phyloP scores from a whole-genome alignment of 345 rosid species.

The Citrus inodora region DNA sequence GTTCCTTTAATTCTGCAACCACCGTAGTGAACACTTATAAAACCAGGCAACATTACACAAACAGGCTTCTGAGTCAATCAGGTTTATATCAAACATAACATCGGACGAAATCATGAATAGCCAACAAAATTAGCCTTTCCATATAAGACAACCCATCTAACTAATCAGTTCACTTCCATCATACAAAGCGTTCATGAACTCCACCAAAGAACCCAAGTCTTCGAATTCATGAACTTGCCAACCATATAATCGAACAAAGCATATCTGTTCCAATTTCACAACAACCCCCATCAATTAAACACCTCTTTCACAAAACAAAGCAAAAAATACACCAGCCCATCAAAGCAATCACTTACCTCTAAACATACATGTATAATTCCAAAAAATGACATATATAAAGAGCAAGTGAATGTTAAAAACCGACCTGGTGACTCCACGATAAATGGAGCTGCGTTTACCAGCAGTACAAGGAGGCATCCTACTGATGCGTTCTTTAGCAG shows the following conservation, averaged over 20 bases:
- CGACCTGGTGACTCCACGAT: constrained; percentile 98
- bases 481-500: constrained; percentile 98
- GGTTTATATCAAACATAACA: not conserved
- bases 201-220: not conserved
- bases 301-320: not conserved
- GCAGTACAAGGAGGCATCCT: constrained; percentile 98
- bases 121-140: not conserved
- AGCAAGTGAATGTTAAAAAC: not conserved
- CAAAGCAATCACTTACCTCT: not conserved
- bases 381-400: not conserved
- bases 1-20: not conserved
- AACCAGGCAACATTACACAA: not conserved
- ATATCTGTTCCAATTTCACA: not conserved
- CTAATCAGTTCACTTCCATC: too few species aligned
- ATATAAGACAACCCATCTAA: not conserved
- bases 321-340: not conserved
- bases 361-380: not conserved
- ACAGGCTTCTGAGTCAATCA: not conserved
- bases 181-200: not conserved
- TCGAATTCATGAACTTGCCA: not conserved
- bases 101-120: not conserved
- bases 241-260: not conserved
- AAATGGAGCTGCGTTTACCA: constrained; percentile 98
- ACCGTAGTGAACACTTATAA: not conserved
- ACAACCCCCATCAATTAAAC: not conserved